Base-by-base conservation (phyloP, 345 rosid genomes). In the Citrus unshiu region DNA sequence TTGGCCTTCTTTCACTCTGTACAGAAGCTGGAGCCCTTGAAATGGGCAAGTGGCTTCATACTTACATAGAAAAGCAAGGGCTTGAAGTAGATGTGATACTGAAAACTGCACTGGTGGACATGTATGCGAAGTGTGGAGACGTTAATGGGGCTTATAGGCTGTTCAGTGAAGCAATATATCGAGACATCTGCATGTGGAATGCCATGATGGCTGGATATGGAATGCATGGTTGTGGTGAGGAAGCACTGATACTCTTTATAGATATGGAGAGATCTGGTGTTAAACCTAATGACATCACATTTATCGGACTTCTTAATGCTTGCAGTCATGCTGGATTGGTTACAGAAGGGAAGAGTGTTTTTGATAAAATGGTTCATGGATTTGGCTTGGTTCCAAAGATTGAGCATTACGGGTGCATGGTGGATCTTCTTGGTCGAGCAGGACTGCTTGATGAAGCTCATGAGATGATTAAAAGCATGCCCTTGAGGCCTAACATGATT, bases 371-470 rank as follows among this genome's bases (percentile, higher is more conserved):
- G 93, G 73, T 80, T 29, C 39, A 65, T 29, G 68, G 46, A 30
- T 74, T 56, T 67, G 79, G 54, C 60, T 72, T 86, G 69, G 80
- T 70, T 35, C 93, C 91, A 35, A 84, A 83, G 71, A 73, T 88
- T 49, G 88, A 90, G 79, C 93, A 90, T 77, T 87, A 87, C 46
- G 89, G 93, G 1, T 90, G 93, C 70, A 82, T 88, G 88, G 90
- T 88, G 25, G 91, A 87, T 81, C 86, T 90, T 75, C 87, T 87
- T 65, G 89, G 91, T 46, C 85, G 88, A 80, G 88, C 91, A 24
- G 87, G 91, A 68, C 68, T 58, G 75, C 84, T 90, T 4, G 86
- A 88, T 4, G 89, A 87, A 76, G 89, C 91, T 49, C 69, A 68
- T 14, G 81, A 82, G 79, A 46, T 83, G 64, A 86, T 86, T 37